Conservation (phyloP, 306 rosid species). For the Geum urbanum region DNA sequence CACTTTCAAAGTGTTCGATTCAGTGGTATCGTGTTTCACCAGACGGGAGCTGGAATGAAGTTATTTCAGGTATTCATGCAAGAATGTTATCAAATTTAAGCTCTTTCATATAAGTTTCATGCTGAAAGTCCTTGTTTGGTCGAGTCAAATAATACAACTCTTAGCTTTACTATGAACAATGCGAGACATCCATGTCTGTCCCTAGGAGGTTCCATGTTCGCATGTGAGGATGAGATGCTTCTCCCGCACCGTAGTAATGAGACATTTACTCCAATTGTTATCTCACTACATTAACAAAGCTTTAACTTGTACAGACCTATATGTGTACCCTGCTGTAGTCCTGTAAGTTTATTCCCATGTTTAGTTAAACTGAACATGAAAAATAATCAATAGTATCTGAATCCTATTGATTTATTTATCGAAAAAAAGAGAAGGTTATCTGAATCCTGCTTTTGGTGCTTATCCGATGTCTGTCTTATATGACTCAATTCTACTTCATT, state of each 20-base stretch:
- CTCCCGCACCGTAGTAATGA: background rate
- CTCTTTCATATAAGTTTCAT: background rate
- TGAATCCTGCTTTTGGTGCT: background rate
- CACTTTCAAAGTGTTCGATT: constrained; percentile 61
- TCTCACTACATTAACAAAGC: background rate
- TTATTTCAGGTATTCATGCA: constrained; percentile 59
- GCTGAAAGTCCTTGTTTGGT: background rate
- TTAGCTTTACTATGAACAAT: background rate
- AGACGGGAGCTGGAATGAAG: constrained; percentile 83
- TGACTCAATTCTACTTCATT: constrained; percentile 26
- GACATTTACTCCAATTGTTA: background rate
- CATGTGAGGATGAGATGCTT: background rate
- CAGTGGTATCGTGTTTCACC: constrained; percentile 89
- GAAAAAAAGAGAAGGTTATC: too few species aligned
- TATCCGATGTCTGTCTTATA: background rate
- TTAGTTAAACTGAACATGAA: background rate
- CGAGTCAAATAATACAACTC: background rate
- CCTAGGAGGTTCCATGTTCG: background rate
- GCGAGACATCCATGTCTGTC: background rate
- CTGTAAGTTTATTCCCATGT: background rate
- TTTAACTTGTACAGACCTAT: background rate
- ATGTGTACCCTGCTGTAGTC: background rate
- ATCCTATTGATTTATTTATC: too few species aligned
- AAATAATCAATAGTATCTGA: background rate
- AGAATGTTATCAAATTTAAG: constrained; percentile 5